phyloP scores from a whole-genome alignment of 2,329 filamentous ascomycete genomes.

The Ophiostoma sp. region DNA sequence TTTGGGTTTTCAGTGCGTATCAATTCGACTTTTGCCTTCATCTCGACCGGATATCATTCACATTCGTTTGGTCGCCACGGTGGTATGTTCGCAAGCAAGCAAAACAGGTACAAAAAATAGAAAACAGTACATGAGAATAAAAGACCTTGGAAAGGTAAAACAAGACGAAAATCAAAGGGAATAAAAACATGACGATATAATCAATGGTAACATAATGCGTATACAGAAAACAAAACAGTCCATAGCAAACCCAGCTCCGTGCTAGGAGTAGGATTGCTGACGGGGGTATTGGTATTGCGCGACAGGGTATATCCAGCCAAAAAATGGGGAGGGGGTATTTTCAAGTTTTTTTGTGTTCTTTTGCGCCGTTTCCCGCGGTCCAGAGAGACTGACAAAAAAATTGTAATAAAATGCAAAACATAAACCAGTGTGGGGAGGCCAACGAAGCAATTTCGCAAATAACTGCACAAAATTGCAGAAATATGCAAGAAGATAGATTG shows the following conservation, averaged over 20 bases:
- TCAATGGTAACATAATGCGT: conserved; percentile 9
- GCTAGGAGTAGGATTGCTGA: background rate
- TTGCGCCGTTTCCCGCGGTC: conserved; percentile 21
- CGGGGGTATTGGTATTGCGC: conserved; percentile 41
- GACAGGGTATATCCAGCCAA: conserved; percentile 62
- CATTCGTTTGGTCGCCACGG: conserved; percentile 23
- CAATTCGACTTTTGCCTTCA: conserved; percentile 4
- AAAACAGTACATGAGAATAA: background rate
- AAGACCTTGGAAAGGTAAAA: background rate
- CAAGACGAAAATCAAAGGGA: conserved; percentile 6
- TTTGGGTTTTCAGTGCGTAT: background rate
- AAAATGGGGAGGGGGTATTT: conserved; percentile 45
- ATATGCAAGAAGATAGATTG: conserved; percentile 9
- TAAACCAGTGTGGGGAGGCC: conserved; percentile 34
- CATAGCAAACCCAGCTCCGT: conserved; percentile 23
- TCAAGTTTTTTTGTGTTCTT: conserved; percentile 26
- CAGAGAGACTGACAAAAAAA: conserved; percentile 21
- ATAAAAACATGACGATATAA: background rate
- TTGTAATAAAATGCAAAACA: conserved; percentile 31
- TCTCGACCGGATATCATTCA: conserved; percentile 26
- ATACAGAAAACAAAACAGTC: conserved; percentile 18
- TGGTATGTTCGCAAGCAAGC: conserved; percentile 8
- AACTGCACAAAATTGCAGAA: conserved; percentile 22
- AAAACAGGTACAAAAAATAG: conserved; percentile 1
- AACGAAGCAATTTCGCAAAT: conserved; percentile 23